Base-by-base conservation (phyloP, 768 basidiomycete genomes). In the Pleurotus ostreatus region DNA sequence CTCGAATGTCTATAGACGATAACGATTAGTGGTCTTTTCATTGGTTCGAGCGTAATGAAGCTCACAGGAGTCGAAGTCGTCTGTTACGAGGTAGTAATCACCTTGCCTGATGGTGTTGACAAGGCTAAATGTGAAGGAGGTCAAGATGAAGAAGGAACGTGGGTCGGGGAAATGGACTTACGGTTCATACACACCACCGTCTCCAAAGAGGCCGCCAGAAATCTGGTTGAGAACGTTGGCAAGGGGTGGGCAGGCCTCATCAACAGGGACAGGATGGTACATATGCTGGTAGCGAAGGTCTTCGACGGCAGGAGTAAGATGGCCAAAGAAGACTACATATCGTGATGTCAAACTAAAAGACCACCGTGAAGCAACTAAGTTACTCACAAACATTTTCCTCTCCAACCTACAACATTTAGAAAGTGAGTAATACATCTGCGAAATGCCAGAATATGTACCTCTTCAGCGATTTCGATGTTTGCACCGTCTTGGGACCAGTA, bases 381-480 rank as follows among this genome's bases (percentile, higher is more conserved):
- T 68, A 89, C 85, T 78, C 69, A 90, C 91, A 94, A 64, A 94
- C 93, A 68, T 96, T 92, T 64, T 81, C 85, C 66, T 94, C 92
- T 26, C 95, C 96, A 46, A 94, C 88, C 65, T 61, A 11, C 39
- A 7, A 13, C 40, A 26, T 4, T n/a, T 26, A 11, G 23, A 6
- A 2, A 25, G 39, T 60, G 34, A 26, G 25, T 13, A 4, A 23
- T 2, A 34, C 38, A 2, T 18, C 15, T 30, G 15, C 43, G 12
- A 9, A 52, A 9, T 30, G 16, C 23, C 5, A 5, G 47, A 55
- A n/a, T 34, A 18, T 12, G 13, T 43, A 68, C 75, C 68, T 97
- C 94, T 65, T 98, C 93, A 3, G 92, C 94, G 61, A 98, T 98
- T 74, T 98, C 95, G 57, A 94, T 93, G 65, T 93, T 95, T 16